Percentiles rank a stretch among this genome's conserved stretches.
Conservation (phyloP, 371 early-diverging fungal genomes). For the Massospora cicadina region DNA sequence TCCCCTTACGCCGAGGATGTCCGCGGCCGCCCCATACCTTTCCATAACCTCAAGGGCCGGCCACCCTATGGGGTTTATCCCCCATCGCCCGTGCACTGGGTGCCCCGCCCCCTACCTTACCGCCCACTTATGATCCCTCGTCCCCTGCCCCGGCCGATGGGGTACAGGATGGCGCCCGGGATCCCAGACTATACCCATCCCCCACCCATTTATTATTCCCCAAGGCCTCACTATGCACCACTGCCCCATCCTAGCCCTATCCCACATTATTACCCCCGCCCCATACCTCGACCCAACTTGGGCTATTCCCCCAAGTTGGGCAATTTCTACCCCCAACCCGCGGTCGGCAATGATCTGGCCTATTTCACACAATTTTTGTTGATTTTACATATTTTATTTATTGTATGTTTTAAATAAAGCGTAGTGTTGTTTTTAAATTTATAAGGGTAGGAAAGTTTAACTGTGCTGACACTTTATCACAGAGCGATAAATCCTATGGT, state of each 20-base stretch:
- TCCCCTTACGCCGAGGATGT: slow-evolving; percentile 6
- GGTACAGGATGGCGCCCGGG: not conserved
- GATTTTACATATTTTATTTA: too few species aligned
- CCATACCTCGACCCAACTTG: not conserved
- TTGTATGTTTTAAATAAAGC: too few species aligned
- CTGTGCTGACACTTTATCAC: too few species aligned
- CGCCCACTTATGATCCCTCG: not conserved
- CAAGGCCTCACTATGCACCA: not conserved
- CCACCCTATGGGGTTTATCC: not conserved
- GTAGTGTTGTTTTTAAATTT: too few species aligned
- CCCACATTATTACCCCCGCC: not conserved
- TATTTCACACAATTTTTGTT: too few species aligned
- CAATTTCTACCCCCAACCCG: too few species aligned
- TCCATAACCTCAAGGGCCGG: not conserved
- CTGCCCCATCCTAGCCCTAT: not conserved
- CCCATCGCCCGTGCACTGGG: not conserved
- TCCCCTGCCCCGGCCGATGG: not conserved
- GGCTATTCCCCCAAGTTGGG: not conserved
- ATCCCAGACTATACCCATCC: not conserved
- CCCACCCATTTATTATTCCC: not conserved
- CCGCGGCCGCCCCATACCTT: not conserved
- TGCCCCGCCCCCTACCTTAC: not conserved
- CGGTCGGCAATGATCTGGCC: too few species aligned
- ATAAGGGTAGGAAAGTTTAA: too few species aligned
- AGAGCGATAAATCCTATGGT: too few species aligned